Evolutionary conservation across 2,329 filamentous ascomycete species (phyloP), one percentile per base, ranked within the genome.

Genomic region (Neonectria hederae): DNA sequence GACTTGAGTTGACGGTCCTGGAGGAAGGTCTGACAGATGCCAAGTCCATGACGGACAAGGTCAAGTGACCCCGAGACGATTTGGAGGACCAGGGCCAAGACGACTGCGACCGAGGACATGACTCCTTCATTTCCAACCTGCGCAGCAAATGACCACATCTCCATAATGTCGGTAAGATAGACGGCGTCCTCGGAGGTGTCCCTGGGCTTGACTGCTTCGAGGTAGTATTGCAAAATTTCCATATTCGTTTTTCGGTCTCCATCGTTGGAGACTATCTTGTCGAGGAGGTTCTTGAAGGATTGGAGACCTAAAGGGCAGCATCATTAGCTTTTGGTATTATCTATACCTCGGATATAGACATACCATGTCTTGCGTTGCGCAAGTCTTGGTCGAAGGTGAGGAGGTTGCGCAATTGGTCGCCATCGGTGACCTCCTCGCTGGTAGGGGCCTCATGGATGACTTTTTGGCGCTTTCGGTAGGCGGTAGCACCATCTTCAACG

Each of bases 91-190:
- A 97, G 85, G 2, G 93, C 92, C 30, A 99, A 81, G 8, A 94
- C 90, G 1, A 95, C 92, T 2, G 92, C 89, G 3, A 96, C 89
- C 8, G 92, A 88, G 1, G 94, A 95, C 75, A 96, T 86, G 63
- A 97, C 83, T 59, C 89, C 87, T 63, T 97, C 94, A 70, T 94
- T 91, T 75, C 92, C 93, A 69, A 89, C 88, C 76, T 92, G 90
- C 30, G 89, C 89, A 4, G 92, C 94, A 80, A 92, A 94, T 52
- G 89, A 89, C 95, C 95, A 98, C 63, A 90, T 93, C 72, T 97
- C 92, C 80, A 97, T 92, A 42, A 98, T 81, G 72, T 97, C 93
- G 2, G 86, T 81, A 30, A 98, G 86, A 70, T 90, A 93, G 24
- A 90, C 83, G 7, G 86, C 83, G 60, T 83, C 80, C 59, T 82